A percentile compares a stretch with the other conserved stretches of the same genome.
phyloP scores from a whole-genome alignment of 129 eudicot species.

The Tagetes patula region DNA sequence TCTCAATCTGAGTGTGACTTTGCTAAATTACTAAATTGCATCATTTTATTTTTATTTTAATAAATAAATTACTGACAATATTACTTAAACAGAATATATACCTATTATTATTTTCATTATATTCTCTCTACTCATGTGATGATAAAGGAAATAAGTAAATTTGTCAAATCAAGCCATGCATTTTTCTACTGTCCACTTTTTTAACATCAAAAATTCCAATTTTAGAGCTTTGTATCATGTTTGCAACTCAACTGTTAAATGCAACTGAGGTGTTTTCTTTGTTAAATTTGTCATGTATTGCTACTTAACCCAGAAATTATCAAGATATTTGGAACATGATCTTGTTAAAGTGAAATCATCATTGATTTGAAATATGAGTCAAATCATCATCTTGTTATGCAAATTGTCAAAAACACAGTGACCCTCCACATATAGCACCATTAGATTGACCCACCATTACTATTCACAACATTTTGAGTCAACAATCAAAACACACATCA shows the following conservation, averaged over 20 bases:
- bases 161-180: background rate
- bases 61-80: background rate
- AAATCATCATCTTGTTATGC: slow-evolving; percentile 22
- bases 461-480: slow-evolving; percentile 15
- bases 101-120: background rate
- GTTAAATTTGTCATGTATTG: background rate
- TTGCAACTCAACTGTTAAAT: background rate
- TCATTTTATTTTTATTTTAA: background rate
- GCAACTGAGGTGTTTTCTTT: background rate
- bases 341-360: slow-evolving; percentile 21
- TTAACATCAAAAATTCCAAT: background rate
- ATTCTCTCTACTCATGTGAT: background rate
- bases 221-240: background rate
- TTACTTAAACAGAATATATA: background rate
- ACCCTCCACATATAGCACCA: slow-evolving; percentile 24
- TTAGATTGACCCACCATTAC: background rate
- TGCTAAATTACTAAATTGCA: background rate
- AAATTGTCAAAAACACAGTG: slow-evolving; percentile 31
- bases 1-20: slow-evolving; percentile 31
- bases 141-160: background rate
- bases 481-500: slow-evolving; percentile 13
- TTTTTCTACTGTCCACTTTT: background rate
- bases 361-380: slow-evolving; percentile 38
- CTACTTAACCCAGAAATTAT: background rate
- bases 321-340: background rate